These are phyloP conservation scores for Prototheca stagnorum DNA, from an alignment of 163 green algal species.

Conservation along the genomic window DNA sequence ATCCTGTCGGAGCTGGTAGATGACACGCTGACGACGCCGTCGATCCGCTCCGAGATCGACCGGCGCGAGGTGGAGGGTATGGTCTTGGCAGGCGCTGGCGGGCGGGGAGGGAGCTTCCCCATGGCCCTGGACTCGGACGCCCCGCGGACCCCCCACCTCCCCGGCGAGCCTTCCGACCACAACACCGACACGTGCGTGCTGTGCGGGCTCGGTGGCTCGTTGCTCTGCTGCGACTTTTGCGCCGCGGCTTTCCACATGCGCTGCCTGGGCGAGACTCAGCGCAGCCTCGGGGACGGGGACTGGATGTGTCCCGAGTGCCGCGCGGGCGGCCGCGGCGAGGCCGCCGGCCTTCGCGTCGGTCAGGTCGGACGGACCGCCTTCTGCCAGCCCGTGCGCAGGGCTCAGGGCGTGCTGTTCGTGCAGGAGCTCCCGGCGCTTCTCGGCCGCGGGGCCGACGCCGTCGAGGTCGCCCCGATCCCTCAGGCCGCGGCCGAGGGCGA, in stretches of 20 bases:
- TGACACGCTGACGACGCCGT: slow-evolving; percentile 38
- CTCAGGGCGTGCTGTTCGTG: too few species aligned
- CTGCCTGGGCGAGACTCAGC: slow-evolving; percentile 50
- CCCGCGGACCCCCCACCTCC: too few species aligned
- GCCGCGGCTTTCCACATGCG: slow-evolving; percentile 68
- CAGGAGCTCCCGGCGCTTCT: too few species aligned
- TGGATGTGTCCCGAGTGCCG: slow-evolving; percentile 66
- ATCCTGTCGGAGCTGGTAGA: slow-evolving; percentile 47
- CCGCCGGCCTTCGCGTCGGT: slow-evolving; percentile 35
- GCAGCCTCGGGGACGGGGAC: slow-evolving; percentile 31
- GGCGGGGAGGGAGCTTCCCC: too few species aligned
- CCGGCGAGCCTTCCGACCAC: slow-evolving; percentile 20
- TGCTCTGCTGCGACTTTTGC: slow-evolving; percentile 80
- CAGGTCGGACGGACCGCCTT: too few species aligned
- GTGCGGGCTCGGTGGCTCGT: slow-evolving; percentile 53
- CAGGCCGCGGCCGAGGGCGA: too few species aligned
- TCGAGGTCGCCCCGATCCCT: too few species aligned
- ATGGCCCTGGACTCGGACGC: too few species aligned
- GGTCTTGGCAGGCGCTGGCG: slow-evolving; percentile 32
- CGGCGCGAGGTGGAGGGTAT: slow-evolving; percentile 31
- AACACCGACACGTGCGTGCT: slow-evolving; percentile 67
- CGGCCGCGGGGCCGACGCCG: too few species aligned
- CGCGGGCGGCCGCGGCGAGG: slow-evolving; percentile 39
- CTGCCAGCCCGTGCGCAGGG: too few species aligned
- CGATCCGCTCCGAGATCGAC: slow-evolving; percentile 48